phyloP scores from a whole-genome alignment of 345 rosid species.

The Citrus cavaleriei region DNA sequence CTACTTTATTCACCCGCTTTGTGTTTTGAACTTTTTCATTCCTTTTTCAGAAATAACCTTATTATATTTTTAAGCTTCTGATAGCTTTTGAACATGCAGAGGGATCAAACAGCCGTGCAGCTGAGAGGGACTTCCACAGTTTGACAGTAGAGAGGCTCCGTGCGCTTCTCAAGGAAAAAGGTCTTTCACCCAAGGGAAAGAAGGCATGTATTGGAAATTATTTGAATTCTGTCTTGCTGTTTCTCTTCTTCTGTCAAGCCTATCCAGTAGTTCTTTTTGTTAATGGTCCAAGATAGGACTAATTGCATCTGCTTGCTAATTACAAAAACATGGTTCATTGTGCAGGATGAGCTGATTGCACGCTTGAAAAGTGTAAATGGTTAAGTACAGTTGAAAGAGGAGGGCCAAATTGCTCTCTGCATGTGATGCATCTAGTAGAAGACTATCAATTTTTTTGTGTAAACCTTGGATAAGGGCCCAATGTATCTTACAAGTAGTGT shows the following conservation, averaged over 20 bases:
- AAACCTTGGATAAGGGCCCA: conserved; percentile 1
- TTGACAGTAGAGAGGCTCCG: conserved; percentile 89
- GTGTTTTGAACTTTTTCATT: background rate
- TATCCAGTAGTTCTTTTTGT: background rate
- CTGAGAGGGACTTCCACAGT: conserved; percentile 61
- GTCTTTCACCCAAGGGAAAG: conserved; percentile 75
- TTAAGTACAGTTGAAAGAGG: conserved; percentile 7
- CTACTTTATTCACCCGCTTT: background rate
- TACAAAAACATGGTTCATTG: background rate
- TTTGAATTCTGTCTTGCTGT: background rate
- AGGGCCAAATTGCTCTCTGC: background rate
- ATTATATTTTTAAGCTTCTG: background rate
- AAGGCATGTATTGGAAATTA: conserved; percentile 48
- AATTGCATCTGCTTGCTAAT: conserved; percentile 7
- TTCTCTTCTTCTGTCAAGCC: background rate
- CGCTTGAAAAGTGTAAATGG: conserved; percentile 59
- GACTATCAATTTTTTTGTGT: conserved; percentile 14
- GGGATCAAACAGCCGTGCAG: conserved; percentile 55
- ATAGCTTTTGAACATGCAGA: conserved; percentile 32
- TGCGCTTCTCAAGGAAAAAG: conserved; percentile 68
- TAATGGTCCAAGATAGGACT: background rate
- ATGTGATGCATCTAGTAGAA: background rate
- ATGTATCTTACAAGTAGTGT: background rate
- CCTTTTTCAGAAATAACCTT: background rate
- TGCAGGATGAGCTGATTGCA: conserved; percentile 87